Evolutionary conservation across 345 rosid genomes (phyloP).

Genomic region (Sisymbrium irio): DNA sequence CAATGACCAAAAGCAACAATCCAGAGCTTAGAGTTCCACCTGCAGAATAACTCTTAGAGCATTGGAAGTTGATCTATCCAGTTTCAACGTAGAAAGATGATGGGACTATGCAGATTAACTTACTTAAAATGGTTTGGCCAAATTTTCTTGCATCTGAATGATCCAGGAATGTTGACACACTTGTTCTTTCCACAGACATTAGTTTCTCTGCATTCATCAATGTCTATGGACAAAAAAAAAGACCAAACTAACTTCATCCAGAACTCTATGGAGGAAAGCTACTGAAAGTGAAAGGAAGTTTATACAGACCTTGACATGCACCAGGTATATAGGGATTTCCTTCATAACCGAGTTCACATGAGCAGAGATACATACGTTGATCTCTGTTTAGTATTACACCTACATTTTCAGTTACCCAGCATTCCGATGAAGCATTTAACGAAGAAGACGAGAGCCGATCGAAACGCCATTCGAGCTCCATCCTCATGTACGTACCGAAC

Average conservation of each 20-base stretch:
- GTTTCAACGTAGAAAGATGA: neutral
- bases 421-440: too few relatives aligned
- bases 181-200: constrained; percentile 1
- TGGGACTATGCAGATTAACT: neutral
- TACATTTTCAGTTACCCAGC: too few relatives aligned
- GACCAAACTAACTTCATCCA: neutral
- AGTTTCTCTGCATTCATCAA: constrained; percentile 24
- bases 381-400: too few relatives aligned
- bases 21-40: constrained; percentile 11
- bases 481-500: neutral
- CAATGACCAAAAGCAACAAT: constrained; percentile 3
- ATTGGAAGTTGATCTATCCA: constrained; percentile 4
- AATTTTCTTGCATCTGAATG: constrained; percentile 19
- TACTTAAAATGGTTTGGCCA: constrained; percentile 17
- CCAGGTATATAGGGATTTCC: constrained; percentile 37
- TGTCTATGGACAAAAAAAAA: constrained; percentile 8
- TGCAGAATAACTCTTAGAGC: neutral
- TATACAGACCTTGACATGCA: constrained; percentile 34
- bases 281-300: neutral
- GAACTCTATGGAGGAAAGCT: neutral
- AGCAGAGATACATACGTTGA: constrained; percentile 20
- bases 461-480: constrained; percentile 39
- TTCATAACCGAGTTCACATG: constrained; percentile 26
- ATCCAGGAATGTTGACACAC: neutral
- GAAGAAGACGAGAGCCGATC: too few relatives aligned